Conservation (phyloP, 805 yeast species). For the Ogataea trehalophila region DNA sequence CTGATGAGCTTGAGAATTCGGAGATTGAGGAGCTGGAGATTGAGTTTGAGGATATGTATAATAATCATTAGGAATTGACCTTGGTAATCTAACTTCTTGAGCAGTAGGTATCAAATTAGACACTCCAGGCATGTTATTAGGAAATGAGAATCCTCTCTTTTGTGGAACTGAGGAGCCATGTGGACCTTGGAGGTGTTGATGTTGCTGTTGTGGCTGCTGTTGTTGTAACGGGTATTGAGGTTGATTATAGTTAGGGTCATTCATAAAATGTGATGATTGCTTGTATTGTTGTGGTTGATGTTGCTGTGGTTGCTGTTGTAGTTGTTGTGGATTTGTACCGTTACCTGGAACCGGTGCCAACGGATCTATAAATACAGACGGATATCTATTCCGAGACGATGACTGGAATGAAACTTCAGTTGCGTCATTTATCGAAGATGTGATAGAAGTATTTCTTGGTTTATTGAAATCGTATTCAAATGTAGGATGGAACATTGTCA, state of each 20-base stretch:
- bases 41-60: neutral
- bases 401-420: constrained; percentile 25
- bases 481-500: neutral
- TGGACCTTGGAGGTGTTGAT: neutral
- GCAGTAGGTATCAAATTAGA: neutral
- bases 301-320: neutral
- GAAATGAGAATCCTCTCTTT: no score
- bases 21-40: constrained; percentile 10
- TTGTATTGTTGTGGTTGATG: neutral
- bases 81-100: neutral
- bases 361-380: constrained; percentile 47
- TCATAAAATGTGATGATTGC: neutral
- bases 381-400: constrained; percentile 36
- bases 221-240: neutral
- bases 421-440: constrained; percentile 17
- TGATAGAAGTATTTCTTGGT: constrained; percentile 12
- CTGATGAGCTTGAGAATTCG: constrained; percentile 1
- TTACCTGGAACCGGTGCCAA: constrained; percentile 35
- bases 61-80: no score
- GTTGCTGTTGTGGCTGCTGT: neutral
- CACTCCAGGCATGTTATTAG: no score
- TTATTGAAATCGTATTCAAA: constrained; percentile 11
- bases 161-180: constrained; percentile 2
- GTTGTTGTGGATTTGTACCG: neutral
- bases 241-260: neutral